Evolutionary conservation across 805 yeast genomes (phyloP), one percentile per base, ranked within the genome.

Genomic region (Saturnispora sekii): DNA sequence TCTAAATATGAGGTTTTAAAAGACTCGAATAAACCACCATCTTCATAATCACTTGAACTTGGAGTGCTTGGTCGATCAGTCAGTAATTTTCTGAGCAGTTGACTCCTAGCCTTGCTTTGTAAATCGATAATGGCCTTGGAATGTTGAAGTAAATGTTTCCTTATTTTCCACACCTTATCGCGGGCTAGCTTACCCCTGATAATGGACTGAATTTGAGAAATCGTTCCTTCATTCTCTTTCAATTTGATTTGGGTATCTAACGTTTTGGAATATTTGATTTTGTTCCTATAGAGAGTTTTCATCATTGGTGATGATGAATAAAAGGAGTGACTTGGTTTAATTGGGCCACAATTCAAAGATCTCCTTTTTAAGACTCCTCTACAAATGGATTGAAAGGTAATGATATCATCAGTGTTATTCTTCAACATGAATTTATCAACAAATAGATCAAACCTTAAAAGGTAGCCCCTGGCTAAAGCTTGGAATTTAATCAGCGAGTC

Each of bases 401-500:
- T 60, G 17, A 81, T 56, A 17, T 74, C 76, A 10, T 70, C 73
- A 6, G 69, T 70, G 52, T 75, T 76, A 1, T 84, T 72, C 47
- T 71, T 74, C 28, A 84, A 57, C 67, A 83, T 70, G 48, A 80
- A 79, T 46, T 70, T 70, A 51, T 75, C 74, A 32, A 84, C 81
- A 58, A 77, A 79, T 65, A 79, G 66, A 16, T 65, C 64, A 57
- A 80, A 84, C 43, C 96, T 70, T 45, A 75, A 65, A 35, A 77
- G 67, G 0, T 84, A 78, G 15, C 93, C 95, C 51, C 86, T 68
- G 14, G 84, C 72, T 18, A 79, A 62, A 0, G 93, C 76, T 59
- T 88, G 96, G 14, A 88, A 64, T 45, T 63, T 66, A 21, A 61
- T 48, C 31, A 59, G 12, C n/a, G 32, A 32, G 9, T 41, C 48